Conservation (phyloP, 257 asterid species). For the Solanum appendiculatum region DNA sequence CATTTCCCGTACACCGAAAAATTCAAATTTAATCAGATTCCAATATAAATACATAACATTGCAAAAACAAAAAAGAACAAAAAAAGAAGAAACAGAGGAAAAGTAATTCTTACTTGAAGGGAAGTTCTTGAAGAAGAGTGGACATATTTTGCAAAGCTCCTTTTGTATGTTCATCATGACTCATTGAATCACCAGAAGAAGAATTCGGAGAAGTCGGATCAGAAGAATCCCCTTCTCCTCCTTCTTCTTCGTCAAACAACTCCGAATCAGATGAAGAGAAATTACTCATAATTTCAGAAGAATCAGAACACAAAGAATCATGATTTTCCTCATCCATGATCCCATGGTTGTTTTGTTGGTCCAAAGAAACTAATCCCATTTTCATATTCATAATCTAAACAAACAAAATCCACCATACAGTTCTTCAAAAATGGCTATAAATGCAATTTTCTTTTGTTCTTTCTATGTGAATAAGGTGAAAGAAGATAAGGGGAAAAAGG, state of each 20-base stretch:
- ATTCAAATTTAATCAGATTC: neutral
- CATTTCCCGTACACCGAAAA: too few species aligned
- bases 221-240: neutral
- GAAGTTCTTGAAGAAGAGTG: constrained; percentile 51
- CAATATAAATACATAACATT: neutral
- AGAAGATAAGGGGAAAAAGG: neutral
- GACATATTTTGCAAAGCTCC: constrained; percentile 51
- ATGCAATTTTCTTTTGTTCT: neutral
- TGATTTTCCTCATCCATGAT: constrained; percentile 15
- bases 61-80: too few species aligned
- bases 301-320: constrained; percentile 4
- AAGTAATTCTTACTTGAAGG: constrained; percentile 40
- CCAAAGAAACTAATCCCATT: constrained; percentile 17
- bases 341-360: constrained; percentile 27
- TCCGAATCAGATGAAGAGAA: constrained; percentile 17
- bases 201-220: constrained; percentile 1
- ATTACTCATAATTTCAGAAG: constrained; percentile 5
- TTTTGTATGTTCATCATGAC: neutral
- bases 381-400: neutral
- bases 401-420: constrained; percentile 18
- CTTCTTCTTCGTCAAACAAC: constrained; percentile 17
- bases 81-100: neutral
- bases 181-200: neutral
- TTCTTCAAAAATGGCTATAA: neutral
- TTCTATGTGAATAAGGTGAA: neutral